A percentile compares a stretch with the other conserved stretches of the same genome.
These are phyloP conservation scores for Kazachstania taianensis DNA, from an alignment of 805 yeast species.

Conservation along the genomic window DNA sequence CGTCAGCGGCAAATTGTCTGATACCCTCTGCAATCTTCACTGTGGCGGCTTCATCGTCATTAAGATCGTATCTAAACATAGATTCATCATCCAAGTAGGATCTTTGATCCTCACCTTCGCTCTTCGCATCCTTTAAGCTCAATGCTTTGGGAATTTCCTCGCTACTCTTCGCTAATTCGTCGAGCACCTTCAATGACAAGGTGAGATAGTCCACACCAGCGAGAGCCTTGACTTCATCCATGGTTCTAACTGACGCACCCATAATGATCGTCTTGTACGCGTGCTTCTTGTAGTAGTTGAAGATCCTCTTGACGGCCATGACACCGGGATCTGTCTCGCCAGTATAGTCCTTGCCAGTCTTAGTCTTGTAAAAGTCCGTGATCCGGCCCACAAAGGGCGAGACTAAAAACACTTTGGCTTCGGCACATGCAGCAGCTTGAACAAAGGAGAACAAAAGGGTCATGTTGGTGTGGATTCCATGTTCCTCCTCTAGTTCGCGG, in stretches of 20 bases:
- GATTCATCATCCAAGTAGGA: constrained; percentile 79
- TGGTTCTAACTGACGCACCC: constrained; percentile 99
- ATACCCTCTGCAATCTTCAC: constrained; percentile 97
- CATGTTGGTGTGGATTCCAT: constrained; percentile 89
- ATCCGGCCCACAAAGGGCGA: constrained; percentile 99
- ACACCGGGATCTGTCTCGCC: constrained; percentile 91
- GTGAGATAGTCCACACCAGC: constrained; percentile 97
- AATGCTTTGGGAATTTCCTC: constrained; percentile 75
- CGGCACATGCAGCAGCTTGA: constrained; percentile 99
- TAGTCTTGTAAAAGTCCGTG: constrained; percentile 94
- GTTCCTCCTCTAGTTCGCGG: constrained; percentile 79
- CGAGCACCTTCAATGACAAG: constrained; percentile 86
- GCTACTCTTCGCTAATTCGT: constrained; percentile 69
- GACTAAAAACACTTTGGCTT: constrained; percentile 88
- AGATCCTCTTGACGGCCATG: constrained; percentile 73
- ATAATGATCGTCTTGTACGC: constrained; percentile 95
- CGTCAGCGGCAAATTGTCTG: constrained; percentile 91
- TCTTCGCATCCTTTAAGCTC: constrained; percentile 53
- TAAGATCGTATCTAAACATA: constrained; percentile 77
- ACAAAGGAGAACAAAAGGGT: constrained; percentile 89
- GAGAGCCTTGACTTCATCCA: constrained; percentile 87
- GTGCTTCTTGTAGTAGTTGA: constrained; percentile 95
- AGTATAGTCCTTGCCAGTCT: constrained; percentile 79
- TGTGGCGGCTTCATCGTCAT: constrained; percentile 97
- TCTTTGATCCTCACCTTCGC: constrained; percentile 51